Evolutionary conservation across 805 yeast genomes (phyloP).

Genomic region (Metschnikowia rubicola): DNA sequence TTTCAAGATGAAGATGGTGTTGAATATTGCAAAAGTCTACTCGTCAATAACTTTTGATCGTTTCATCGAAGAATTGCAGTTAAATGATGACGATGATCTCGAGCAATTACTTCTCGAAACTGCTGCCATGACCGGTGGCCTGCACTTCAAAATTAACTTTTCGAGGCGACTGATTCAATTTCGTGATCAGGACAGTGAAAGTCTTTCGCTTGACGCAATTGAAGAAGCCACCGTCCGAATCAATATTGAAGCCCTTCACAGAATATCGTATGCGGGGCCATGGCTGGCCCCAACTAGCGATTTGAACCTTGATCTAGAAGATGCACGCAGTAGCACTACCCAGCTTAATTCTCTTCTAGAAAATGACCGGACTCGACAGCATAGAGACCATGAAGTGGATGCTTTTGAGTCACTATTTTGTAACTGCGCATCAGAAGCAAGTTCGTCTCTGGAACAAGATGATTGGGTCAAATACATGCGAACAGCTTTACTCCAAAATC

Average conservation of each 20-base stretch:
- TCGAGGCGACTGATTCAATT: slow-evolving; percentile 20
- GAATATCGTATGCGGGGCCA: slow-evolving; percentile 13
- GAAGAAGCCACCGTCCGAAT: slow-evolving; percentile 21
- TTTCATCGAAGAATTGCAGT: slow-evolving; percentile 20
- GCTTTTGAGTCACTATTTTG: slow-evolving; percentile 12
- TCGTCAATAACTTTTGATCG: slow-evolving; percentile 27
- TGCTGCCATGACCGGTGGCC: slow-evolving; percentile 28
- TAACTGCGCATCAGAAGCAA: slow-evolving; percentile 1
- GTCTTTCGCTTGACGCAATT: slow-evolving; percentile 18
- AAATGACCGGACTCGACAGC: not conserved
- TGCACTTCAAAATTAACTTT: slow-evolving; percentile 29
- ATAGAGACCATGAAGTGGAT: not conserved
- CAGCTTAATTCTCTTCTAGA: slow-evolving; percentile 1
- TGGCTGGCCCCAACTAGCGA: slow-evolving; percentile 4
- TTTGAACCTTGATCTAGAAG: not conserved
- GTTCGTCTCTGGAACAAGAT: slow-evolving; percentile 10
- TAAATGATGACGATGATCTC: slow-evolving; percentile 21
- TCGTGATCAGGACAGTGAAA: slow-evolving; percentile 2
- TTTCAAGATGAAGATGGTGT: slow-evolving; percentile 29
- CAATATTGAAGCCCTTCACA: slow-evolving; percentile 18
- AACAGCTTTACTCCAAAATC: slow-evolving; percentile 26
- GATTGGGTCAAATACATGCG: slow-evolving; percentile 20
- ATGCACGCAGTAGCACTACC: not conserved
- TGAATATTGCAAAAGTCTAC: slow-evolving; percentile 31
- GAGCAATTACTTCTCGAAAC: slow-evolving; percentile 28